Evolutionary conservation across 176 grass and related monocot genomes (phyloP).

Genomic region (Hyparrhenia diplandra): DNA sequence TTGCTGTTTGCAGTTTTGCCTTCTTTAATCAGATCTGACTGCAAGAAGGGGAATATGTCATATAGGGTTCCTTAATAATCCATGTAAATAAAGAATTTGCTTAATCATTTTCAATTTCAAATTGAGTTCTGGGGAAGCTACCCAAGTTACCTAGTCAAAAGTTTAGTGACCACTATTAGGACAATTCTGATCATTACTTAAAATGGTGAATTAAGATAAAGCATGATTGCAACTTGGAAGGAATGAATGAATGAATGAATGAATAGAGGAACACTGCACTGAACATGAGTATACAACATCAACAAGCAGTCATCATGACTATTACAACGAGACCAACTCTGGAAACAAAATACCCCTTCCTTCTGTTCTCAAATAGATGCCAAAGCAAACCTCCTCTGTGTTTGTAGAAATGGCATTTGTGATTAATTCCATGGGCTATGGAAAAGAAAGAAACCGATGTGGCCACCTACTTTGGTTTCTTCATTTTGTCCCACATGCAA

Average conservation of each 20-base stretch:
- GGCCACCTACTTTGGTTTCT: constrained; percentile 24
- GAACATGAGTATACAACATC: background rate
- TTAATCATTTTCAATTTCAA: background rate
- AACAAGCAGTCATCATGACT: background rate
- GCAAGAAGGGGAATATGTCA: background rate
- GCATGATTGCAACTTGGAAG: background rate
- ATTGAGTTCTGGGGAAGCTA: background rate
- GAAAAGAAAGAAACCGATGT: background rate
- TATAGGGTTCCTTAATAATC: background rate
- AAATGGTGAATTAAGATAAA: background rate
- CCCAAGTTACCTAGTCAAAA: background rate
- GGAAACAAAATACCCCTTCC: background rate
- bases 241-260: too few species aligned
- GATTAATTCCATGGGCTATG: background rate
- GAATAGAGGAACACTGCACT: background rate
- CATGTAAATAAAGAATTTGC: background rate
- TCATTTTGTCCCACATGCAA: constrained; percentile 15
- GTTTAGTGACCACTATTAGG: background rate
- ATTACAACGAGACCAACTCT: background rate
- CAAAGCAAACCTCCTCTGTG: too few species aligned
- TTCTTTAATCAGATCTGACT: constrained; percentile 34
- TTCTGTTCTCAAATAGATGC: too few species aligned
- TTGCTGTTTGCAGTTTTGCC: constrained; percentile 25
- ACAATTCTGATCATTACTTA: background rate
- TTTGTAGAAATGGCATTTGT: background rate